A percentile compares a stretch with the other conserved stretches of the same genome.
Evolutionary conservation across 2,329 filamentous ascomycete species (phyloP).

Genomic region (Karstenula rhodostoma): DNA sequence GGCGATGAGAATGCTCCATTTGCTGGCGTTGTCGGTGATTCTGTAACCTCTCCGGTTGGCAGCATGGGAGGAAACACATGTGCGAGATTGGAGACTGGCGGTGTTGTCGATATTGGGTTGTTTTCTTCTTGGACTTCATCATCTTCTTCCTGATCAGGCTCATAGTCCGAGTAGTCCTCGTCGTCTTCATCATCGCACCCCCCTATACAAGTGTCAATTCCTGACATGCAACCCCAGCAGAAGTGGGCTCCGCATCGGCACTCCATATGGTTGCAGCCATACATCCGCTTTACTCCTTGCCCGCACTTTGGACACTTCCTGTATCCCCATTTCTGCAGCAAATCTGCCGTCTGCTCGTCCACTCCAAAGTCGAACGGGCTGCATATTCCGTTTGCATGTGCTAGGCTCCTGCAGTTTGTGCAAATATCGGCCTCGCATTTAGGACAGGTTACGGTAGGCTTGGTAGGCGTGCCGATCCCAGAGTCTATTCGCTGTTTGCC

Average conservation of each 20-base stretch:
- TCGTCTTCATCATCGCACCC: slow-evolving; percentile 26
- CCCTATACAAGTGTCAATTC: slow-evolving; percentile 44
- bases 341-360: slow-evolving; percentile 45
- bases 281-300: slow-evolving; percentile 58
- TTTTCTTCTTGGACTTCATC: slow-evolving; percentile 26
- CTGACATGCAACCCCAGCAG: slow-evolving; percentile 56
- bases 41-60: slow-evolving; percentile 13
- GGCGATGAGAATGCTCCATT: neutral
- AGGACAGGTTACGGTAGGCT: slow-evolving; percentile 52
- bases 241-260: slow-evolving; percentile 61
- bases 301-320: slow-evolving; percentile 61
- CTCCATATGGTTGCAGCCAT: slow-evolving; percentile 58
- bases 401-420: slow-evolving; percentile 52
- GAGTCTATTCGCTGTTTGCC: slow-evolving; percentile 37
- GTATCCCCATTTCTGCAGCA: slow-evolving; percentile 56
- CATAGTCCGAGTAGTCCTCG: slow-evolving; percentile 34
- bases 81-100: neutral
- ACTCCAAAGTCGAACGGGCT: slow-evolving; percentile 40
- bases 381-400: slow-evolving; percentile 51
- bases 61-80: neutral
- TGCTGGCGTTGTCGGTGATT: neutral
- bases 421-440: slow-evolving; percentile 56
- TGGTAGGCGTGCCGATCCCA: slow-evolving; percentile 32
- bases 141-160: slow-evolving; percentile 35
- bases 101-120: neutral